Conservation (phyloP, 345 rosid species). For the Arabis alpina region DNA sequence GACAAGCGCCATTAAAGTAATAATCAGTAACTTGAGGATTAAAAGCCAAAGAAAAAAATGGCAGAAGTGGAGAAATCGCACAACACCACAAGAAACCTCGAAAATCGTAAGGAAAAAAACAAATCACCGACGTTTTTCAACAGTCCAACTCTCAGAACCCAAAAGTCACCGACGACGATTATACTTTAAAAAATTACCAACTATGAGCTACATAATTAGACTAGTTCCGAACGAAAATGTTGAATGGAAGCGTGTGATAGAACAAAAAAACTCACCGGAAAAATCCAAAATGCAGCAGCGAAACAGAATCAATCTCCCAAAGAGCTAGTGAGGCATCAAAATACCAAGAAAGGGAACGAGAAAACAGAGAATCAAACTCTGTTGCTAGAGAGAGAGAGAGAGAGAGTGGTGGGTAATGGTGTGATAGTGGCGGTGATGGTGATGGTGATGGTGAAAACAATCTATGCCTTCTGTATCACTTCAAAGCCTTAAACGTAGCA, state of each 20-base stretch:
- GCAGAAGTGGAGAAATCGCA: slow-evolving; percentile 11
- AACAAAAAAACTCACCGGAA: slow-evolving; percentile 29
- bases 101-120: slow-evolving; percentile 1
- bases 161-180: slow-evolving; percentile 43
- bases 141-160: slow-evolving; percentile 18
- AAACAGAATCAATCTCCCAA: slow-evolving; percentile 33
- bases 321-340: slow-evolving; percentile 19
- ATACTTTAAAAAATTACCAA: neutral
- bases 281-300: slow-evolving; percentile 34
- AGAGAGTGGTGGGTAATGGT: slow-evolving; percentile 37
- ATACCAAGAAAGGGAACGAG: slow-evolving; percentile 5
- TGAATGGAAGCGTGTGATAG: neutral
- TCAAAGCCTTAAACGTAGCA: slow-evolving; percentile 44
- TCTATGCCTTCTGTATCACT: slow-evolving; percentile 44
- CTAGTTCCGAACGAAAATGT: neutral
- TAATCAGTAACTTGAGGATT: slow-evolving; percentile 26
- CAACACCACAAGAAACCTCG: slow-evolving; percentile 5
- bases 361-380: slow-evolving; percentile 28
- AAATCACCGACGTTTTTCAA: slow-evolving; percentile 39
- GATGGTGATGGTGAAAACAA: slow-evolving; percentile 26
- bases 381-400: slow-evolving; percentile 18
- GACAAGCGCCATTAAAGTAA: slow-evolving; percentile 31
- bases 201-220: neutral
- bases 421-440: slow-evolving; percentile 40
- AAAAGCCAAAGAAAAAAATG: slow-evolving; percentile 23